These are phyloP conservation scores for Immersiporthe knoxdaviesiana DNA, from an alignment of 2,329 filamentous ascomycete species.

Conservation along the genomic window DNA sequence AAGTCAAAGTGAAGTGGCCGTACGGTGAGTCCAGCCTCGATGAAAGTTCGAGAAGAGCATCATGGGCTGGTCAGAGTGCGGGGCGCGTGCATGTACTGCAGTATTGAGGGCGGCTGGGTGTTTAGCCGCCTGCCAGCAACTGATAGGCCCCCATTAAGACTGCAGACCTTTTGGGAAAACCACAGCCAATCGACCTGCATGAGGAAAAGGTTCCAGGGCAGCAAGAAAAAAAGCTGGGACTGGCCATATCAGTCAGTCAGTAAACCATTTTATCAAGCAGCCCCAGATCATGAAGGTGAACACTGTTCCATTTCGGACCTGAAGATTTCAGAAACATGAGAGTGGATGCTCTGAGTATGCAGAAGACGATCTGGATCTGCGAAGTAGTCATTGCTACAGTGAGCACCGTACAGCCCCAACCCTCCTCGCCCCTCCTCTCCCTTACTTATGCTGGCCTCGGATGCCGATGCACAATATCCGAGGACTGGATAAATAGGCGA, in stretches of 20 bases:
- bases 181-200: conserved; percentile 12
- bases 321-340: background rate
- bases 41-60: conserved; percentile 15
- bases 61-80: conserved; percentile 15
- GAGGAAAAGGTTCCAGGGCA: background rate
- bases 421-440: too few species aligned
- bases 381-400: background rate
- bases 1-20: background rate
- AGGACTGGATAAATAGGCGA: background rate
- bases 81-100: conserved; percentile 18
- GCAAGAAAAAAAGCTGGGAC: background rate
- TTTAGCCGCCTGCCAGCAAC: conserved; percentile 10
- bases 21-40: background rate
- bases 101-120: conserved; percentile 21
- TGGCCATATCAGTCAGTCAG: background rate
- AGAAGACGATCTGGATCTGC: background rate
- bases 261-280: background rate
- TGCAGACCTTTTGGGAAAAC: background rate
- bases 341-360: background rate
- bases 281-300: background rate
- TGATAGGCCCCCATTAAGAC: conserved; percentile 24
- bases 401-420: background rate
- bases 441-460: too few species aligned
- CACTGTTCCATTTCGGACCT: background rate
- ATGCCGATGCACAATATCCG: background rate